phyloP scores from a whole-genome alignment of 768 basidiomycete genomes.

The Boletus vermiculosoides region DNA sequence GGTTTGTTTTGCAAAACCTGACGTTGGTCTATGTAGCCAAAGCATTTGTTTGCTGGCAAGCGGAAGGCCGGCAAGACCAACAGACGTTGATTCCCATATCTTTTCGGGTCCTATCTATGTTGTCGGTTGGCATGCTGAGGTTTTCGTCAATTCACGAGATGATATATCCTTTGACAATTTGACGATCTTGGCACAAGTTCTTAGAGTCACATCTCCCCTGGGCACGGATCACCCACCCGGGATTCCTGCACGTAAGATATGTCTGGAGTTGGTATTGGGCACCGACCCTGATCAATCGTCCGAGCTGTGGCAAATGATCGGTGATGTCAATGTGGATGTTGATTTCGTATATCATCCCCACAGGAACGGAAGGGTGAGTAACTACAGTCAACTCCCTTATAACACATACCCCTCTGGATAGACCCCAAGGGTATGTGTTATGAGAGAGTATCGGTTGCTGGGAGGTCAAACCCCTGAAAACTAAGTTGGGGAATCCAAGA shows the following conservation, averaged over 20 bases:
- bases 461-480: too few species aligned
- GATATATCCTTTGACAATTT: not conserved
- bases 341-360: not conserved
- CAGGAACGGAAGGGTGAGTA: not conserved
- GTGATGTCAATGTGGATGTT: not conserved
- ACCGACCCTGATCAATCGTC: not conserved
- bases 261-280: not conserved
- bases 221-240: not conserved
- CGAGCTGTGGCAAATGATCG: not conserved
- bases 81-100: conserved; percentile 49
- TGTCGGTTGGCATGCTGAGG: conserved; percentile 5
- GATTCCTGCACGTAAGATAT: not conserved
- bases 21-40: conserved; percentile 53
- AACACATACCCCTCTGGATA: too few species aligned
- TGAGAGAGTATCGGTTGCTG: too few species aligned
- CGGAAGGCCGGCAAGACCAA: conserved; percentile 82
- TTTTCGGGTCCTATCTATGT: not conserved
- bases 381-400: too few species aligned
- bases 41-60: conserved; percentile 84
- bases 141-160: conserved; percentile 1
- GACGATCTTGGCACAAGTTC: not conserved
- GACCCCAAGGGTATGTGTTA: too few species aligned
- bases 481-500: too few species aligned
- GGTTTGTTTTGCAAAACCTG: not conserved
- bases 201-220: not conserved